Evolutionary conservation across 495 filamentous ascomycete genomes (phyloP), one percentile per base, ranked within the genome.

Genomic region (Penicillium malachiteum): DNA sequence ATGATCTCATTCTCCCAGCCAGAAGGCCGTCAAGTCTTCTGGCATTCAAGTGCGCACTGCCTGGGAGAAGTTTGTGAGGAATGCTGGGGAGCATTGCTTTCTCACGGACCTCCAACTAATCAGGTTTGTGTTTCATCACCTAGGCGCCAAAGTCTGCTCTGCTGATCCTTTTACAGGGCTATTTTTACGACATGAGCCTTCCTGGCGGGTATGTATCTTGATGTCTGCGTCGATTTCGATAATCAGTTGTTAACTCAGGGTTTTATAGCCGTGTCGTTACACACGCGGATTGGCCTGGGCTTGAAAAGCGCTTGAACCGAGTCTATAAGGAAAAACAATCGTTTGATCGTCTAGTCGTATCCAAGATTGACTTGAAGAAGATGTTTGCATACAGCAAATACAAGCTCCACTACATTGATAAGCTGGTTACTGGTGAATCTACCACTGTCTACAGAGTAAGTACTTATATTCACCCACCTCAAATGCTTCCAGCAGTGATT

Each of bases 371-470:
- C 55, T 81, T 97, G 35, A 81, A 90, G 44, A 90, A 96, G 72
- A 97, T 98, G 94, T 98, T 98, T 72, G 79, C 85, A 41, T 91
- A 95, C 76, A 96, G 94, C 78, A 90, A 90, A 65, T 95, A 92
- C 77, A 98, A 98, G 79, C 84, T 95, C 65, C 87, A 96, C 68
- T 91, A 97, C 71, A 97, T 98, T 65, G 87, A 90, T 46, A 89
- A 95, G 75, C 89, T 96, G 70, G 88, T 97, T 48, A 90, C 95
- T 59, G 91, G 90, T 50, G 90, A 92, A 40, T 87, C 80, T 58
- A 96, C 90, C 68, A 97, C 94, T 2, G 94, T 98, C 37, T 98
- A 98, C n/a, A n/a, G n/a, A n/a, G n/a, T n/a, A n/a, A n/a, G n/a
- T n/a, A n/a, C n/a, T n/a, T n/a, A n/a, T n/a, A n/a, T n/a, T n/a